phyloP scores from a whole-genome alignment of 1,284 basidiomycete genomes.

The Phylloporus gajari region DNA sequence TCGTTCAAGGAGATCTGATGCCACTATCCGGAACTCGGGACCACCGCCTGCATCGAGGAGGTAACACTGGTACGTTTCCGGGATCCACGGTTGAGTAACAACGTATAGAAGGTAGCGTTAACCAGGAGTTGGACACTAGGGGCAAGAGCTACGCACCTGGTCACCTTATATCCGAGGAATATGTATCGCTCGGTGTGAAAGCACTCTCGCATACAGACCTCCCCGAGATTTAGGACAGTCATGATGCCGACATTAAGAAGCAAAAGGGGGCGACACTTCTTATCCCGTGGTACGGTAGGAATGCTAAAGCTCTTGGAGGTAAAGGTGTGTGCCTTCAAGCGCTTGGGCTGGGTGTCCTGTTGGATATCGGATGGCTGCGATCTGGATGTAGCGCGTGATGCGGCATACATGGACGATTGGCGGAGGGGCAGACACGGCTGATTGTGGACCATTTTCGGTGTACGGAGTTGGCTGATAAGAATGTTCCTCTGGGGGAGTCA shows the following conservation, averaged over 20 bases:
- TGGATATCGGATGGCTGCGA: conserved; percentile 54
- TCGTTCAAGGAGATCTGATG: conserved; percentile 71
- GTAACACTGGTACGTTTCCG: conserved; percentile 75
- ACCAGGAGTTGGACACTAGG: conserved; percentile 12
- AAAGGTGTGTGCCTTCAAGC: conserved; percentile 81
- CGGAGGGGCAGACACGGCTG: conserved; percentile 22
- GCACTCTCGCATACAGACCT: conserved; percentile 80
- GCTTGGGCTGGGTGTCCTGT: conserved; percentile 70
- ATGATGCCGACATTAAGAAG: conserved; percentile 85
- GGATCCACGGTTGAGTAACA: conserved; percentile 80
- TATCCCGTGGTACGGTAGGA: conserved; percentile 78
- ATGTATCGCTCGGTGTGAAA: conserved; percentile 88
- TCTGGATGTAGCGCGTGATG: conserved; percentile 35
- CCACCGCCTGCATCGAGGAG: conserved; percentile 84
- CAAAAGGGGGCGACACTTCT: conserved; percentile 70
- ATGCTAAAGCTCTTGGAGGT: conserved; percentile 78
- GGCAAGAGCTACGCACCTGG: conserved; percentile 58
- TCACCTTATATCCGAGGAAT: conserved; percentile 85
- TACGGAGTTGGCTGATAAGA: conserved; percentile 37
- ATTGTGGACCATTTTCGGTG: conserved; percentile 34
- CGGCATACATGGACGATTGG: conserved; percentile 31
- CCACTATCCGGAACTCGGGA: conserved; percentile 82
- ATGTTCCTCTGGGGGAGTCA: conserved; percentile 42
- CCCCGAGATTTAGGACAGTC: conserved; percentile 76
- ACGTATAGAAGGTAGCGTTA: conserved; percentile 57